These are phyloP conservation scores for Calocera cornea DNA, from an alignment of 768 basidiomycete species.

Conservation along the genomic window DNA sequence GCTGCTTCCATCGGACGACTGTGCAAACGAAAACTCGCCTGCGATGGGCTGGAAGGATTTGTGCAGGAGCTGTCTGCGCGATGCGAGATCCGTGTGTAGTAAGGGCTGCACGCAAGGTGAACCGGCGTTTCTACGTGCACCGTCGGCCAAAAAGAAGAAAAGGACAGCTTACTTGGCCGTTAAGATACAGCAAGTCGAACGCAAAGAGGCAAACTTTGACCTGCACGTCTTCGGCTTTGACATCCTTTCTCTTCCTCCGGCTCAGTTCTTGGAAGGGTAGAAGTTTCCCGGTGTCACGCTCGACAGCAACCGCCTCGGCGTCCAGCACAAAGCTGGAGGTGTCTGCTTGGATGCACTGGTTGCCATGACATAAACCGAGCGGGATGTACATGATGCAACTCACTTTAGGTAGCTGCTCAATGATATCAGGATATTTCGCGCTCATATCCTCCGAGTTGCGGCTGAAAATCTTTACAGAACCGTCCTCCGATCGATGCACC, in stretches of 20 bases:
- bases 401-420: slow-evolving; percentile 81
- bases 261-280: slow-evolving; percentile 98
- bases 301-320: slow-evolving; percentile 92
- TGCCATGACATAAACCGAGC: not conserved
- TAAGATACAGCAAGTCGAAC: slow-evolving; percentile 91
- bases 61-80: slow-evolving; percentile 62
- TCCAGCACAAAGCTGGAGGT: slow-evolving; percentile 90
- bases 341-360: slow-evolving; percentile 68
- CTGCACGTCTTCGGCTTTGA: slow-evolving; percentile 94
- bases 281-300: slow-evolving; percentile 65
- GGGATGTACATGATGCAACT: slow-evolving; percentile 12
- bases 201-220: slow-evolving; percentile 93
- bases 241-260: slow-evolving; percentile 89
- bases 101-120: slow-evolving; percentile 43
- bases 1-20: slow-evolving; percentile 74
- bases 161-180: slow-evolving; percentile 69
- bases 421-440: slow-evolving; percentile 96
- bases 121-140: not conserved
- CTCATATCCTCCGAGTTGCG: slow-evolving; percentile 99
- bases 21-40: slow-evolving; percentile 89
- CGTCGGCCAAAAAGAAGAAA: not conserved
- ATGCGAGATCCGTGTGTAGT: slow-evolving; percentile 57
- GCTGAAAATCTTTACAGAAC: slow-evolving; percentile 81
- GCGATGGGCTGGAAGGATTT: slow-evolving; percentile 70
- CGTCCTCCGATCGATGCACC: slow-evolving; percentile 76